Conservation (phyloP, 1,284 basidiomycete genomes). For the Cerioporus squamosus region DNA sequence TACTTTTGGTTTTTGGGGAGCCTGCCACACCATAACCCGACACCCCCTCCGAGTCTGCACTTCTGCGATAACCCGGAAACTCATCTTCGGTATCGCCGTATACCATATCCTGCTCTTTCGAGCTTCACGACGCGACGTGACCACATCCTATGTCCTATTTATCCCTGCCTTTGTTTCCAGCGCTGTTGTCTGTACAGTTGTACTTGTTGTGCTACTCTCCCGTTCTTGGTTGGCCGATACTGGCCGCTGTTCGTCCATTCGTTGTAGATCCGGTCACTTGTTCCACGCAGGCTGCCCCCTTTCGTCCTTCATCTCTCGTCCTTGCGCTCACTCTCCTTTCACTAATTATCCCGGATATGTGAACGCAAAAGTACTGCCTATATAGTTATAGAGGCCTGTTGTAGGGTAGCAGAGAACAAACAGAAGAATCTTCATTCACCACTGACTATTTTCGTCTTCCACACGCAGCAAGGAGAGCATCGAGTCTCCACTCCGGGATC, state of each 20-base stretch:
- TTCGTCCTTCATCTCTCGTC: not conserved
- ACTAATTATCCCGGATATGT: not conserved
- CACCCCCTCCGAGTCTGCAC: too few relatives aligned
- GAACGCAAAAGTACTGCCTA: slow-evolving; percentile 21
- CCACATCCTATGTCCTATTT: slow-evolving; percentile 12
- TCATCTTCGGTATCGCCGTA: slow-evolving; percentile 13
- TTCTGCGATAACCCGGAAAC: not conserved
- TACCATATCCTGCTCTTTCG: not conserved
- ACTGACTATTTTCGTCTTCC: not conserved
- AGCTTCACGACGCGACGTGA: slow-evolving; percentile 28
- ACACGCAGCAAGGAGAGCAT: too few relatives aligned
- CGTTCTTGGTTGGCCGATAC: too few relatives aligned
- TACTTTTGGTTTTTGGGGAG: too few relatives aligned
- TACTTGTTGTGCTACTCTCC: too few relatives aligned
- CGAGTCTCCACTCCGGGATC: not conserved
- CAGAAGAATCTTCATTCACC: not conserved
- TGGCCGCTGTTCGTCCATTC: not conserved
- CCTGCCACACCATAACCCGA: not conserved
- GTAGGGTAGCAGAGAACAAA: slow-evolving; percentile 15
- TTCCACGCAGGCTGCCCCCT: not conserved
- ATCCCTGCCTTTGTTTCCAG: not conserved
- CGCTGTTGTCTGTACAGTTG: too few relatives aligned
- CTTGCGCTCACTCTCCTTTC: not conserved
- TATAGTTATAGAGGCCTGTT: slow-evolving; percentile 22
- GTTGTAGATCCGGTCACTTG: slow-evolving; percentile 1